Conservation (phyloP, 73 alveolate genomes). For the Stentor roeselii region DNA sequence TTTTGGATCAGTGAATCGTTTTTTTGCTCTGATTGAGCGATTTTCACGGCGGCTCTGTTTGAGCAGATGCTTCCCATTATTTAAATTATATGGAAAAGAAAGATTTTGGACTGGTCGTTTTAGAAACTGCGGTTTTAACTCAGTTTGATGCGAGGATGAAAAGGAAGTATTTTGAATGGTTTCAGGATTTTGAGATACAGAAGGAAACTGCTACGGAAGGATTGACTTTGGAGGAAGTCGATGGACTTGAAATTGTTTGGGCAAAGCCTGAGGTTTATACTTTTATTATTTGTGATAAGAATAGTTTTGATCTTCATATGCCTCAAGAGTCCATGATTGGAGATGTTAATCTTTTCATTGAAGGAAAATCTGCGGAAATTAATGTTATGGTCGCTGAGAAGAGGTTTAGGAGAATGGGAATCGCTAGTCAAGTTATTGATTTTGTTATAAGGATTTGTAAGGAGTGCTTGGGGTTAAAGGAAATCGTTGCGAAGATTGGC, state of each 20-base stretch:
- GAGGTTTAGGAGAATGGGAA: not conserved
- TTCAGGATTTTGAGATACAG: not conserved
- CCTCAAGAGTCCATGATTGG: slow-evolving; percentile 6
- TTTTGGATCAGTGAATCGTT: too few species aligned
- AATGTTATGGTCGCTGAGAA: slow-evolving; percentile 4
- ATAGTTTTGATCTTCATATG: not conserved
- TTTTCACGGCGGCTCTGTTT: too few species aligned
- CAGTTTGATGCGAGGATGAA: not conserved
- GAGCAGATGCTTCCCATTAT: too few species aligned
- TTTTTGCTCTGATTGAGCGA: too few species aligned
- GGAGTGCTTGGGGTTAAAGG: not conserved
- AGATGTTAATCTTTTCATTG: not conserved
- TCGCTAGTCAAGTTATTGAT: not conserved
- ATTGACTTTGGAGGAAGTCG: not conserved
- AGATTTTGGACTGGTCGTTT: too few species aligned
- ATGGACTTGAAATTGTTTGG: too few species aligned
- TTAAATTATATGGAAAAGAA: too few species aligned
- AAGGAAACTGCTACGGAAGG: not conserved
- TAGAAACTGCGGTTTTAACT: not conserved
- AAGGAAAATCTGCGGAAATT: not conserved
- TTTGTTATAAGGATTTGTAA: not conserved
- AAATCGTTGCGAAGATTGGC: not conserved
- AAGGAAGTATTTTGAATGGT: not conserved
- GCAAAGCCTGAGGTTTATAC: not conserved
- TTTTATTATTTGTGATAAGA: not conserved